These are phyloP conservation scores for Fulvia fulva DNA, from an alignment of 2,329 filamentous ascomycete species.

Conservation along the genomic window DNA sequence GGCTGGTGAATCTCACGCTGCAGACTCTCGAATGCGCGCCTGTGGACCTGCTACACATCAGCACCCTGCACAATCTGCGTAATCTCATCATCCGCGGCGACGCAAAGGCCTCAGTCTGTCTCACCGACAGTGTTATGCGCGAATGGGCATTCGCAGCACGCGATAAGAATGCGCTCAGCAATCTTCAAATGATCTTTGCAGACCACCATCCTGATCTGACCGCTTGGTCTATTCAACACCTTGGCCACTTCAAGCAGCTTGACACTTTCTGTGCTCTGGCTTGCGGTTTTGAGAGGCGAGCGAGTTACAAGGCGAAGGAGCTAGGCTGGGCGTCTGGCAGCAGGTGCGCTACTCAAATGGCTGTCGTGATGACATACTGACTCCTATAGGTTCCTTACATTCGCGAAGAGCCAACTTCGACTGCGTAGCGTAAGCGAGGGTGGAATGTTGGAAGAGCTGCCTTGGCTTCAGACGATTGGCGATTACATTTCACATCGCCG, in stretches of 20 bases:
- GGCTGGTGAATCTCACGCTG: conserved; percentile 21
- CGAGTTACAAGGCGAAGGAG: neutral
- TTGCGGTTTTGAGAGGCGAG: conserved; percentile 1
- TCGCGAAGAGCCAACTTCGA: neutral
- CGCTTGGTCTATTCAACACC: conserved; percentile 10
- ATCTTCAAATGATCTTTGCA: conserved; percentile 19
- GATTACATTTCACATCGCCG: neutral
- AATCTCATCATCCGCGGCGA: conserved; percentile 13
- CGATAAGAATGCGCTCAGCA: conserved; percentile 12
- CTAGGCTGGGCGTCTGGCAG: neutral
- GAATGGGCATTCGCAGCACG: conserved; percentile 21
- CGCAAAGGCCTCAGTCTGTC: neutral
- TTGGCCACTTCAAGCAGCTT: conserved; percentile 20
- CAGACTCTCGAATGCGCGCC: neutral
- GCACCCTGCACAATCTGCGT: conserved; percentile 15
- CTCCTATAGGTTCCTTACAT: neutral
- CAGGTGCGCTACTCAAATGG: neutral
- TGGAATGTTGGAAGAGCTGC: neutral
- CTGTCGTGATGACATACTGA: neutral
- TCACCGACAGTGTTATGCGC: conserved; percentile 20
- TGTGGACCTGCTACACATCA: conserved; percentile 10
- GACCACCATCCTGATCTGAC: conserved; percentile 11
- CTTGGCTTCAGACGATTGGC: neutral
- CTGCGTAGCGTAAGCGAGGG: neutral
- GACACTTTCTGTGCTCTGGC: conserved; percentile 10